Evolutionary conservation across 2,329 filamentous ascomycete species (phyloP).

Genomic region (Ophiobolus disseminans): DNA sequence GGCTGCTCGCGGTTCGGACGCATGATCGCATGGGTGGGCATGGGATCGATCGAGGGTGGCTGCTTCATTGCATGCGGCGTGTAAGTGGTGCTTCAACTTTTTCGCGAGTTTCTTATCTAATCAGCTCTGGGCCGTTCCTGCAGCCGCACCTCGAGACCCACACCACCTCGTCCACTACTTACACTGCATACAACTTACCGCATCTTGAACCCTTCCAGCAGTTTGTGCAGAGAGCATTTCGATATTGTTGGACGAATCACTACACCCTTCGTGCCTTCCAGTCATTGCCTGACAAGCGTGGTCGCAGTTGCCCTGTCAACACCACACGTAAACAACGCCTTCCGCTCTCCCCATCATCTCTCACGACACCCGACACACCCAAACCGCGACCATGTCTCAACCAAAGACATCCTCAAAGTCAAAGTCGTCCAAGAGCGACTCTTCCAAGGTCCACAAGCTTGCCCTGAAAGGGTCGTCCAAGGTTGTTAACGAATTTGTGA

Average conservation of each 20-base stretch:
- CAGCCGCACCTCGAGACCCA: slow-evolving; percentile 18
- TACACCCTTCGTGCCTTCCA: background rate
- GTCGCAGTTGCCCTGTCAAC: slow-evolving; percentile 42
- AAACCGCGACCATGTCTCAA: slow-evolving; percentile 36
- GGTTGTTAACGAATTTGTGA: slow-evolving; percentile 92
- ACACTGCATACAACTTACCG: background rate
- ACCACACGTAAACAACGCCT: slow-evolving; percentile 34
- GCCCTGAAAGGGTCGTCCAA: slow-evolving; percentile 85
- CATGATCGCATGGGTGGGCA: slow-evolving; percentile 59
- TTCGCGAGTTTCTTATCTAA: slow-evolving; percentile 29
- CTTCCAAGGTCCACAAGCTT: slow-evolving; percentile 93
- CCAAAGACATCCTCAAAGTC: slow-evolving; percentile 40
- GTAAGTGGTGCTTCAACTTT: slow-evolving; percentile 3
- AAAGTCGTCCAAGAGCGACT: slow-evolving; percentile 62
- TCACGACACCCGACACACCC: slow-evolving; percentile 8
- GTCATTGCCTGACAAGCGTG: background rate
- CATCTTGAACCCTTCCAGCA: no score
- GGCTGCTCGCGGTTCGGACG: slow-evolving; percentile 53
- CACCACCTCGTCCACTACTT: slow-evolving; percentile 8
- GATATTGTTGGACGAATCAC: background rate
- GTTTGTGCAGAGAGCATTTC: no score
- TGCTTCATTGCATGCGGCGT: slow-evolving; percentile 1
- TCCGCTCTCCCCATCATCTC: background rate
- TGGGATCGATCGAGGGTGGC: slow-evolving; percentile 29
- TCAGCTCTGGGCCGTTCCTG: slow-evolving; percentile 18